Percentiles rank a stretch among this genome's conserved stretches.
phyloP scores from a whole-genome alignment of 2,329 filamentous ascomycete species.

The Ascochyta fabae region DNA sequence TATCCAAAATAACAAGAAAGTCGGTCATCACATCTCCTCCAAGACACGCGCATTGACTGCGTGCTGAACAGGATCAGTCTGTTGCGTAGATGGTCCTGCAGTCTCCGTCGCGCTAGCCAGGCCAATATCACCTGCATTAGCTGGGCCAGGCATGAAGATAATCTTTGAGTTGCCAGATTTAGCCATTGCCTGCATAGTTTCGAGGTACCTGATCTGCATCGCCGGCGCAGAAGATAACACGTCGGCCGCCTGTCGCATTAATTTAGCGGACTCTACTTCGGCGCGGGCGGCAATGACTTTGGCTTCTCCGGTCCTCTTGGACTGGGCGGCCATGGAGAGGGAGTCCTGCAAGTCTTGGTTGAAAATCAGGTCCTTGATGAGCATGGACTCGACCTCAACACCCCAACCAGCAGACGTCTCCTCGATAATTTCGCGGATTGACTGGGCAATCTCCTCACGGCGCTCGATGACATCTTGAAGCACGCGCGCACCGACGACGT shows the following conservation, averaged over 20 bases:
- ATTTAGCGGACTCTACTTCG: slow-evolving; percentile 93
- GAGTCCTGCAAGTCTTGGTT: slow-evolving; percentile 93
- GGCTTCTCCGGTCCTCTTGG: slow-evolving; percentile 96
- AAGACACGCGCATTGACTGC: too few relatives aligned
- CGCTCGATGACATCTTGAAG: slow-evolving; percentile 98
- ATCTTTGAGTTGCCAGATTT: slow-evolving; percentile 61
- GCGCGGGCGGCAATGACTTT: slow-evolving; percentile 98
- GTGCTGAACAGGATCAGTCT: too few relatives aligned
- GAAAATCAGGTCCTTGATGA: slow-evolving; percentile 99
- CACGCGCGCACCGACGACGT: slow-evolving; percentile 93
- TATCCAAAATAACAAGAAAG: too few relatives aligned
- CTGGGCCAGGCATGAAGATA: too few relatives aligned
- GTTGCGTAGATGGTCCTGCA: too few relatives aligned
- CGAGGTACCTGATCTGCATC: slow-evolving; percentile 81
- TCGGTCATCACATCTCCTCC: too few relatives aligned
- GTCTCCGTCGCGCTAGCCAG: too few relatives aligned
- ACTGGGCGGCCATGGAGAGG: slow-evolving; percentile 96
- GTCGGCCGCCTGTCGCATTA: slow-evolving; percentile 90
- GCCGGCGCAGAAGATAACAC: slow-evolving; percentile 90
- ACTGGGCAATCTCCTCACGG: slow-evolving; percentile 93
- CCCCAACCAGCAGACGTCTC: slow-evolving; percentile 94
- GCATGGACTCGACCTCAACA: slow-evolving; percentile 95
- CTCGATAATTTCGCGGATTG: slow-evolving; percentile 96
- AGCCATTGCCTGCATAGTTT: slow-evolving; percentile 99
- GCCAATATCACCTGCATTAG: too few relatives aligned